Percentiles rank a stretch among this genome's conserved stretches.
Evolutionary conservation across 2,329 filamentous ascomycete genomes (phyloP).

Genomic region (Aspergillus oerlinghausenensis): DNA sequence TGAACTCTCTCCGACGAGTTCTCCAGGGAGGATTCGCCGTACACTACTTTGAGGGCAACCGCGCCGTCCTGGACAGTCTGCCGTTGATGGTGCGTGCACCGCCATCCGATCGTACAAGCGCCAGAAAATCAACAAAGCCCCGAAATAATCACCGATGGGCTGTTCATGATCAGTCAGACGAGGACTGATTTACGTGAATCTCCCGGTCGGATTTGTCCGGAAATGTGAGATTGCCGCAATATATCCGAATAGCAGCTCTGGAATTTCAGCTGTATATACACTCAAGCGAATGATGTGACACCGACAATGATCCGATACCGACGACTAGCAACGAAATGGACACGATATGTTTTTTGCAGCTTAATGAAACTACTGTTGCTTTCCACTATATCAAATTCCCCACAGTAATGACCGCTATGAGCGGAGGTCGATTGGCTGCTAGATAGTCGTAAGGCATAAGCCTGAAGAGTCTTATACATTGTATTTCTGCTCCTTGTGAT

Average conservation of each 20-base stretch:
- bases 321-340: not conserved
- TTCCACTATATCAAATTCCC: not conserved
- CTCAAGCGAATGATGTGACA: not conserved
- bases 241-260: not conserved
- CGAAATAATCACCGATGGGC: conserved; percentile 27
- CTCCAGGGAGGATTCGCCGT: conserved; percentile 59
- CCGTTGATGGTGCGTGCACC: conserved; percentile 42
- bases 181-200: conserved; percentile 11
- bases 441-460: not conserved
- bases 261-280: not conserved
- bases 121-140: conserved; percentile 25
- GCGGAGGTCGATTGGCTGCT: not conserved
- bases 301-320: not conserved
- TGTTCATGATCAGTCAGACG: conserved; percentile 24
- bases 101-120: conserved; percentile 21
- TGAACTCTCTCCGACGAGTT: conserved; percentile 58
- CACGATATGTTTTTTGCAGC: not conserved
- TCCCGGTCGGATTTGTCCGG: not conserved
- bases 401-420: not conserved
- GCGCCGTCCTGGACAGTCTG: conserved; percentile 56
- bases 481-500: too few relatives aligned
- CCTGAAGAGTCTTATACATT: too few relatives aligned
- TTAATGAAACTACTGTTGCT: not conserved
- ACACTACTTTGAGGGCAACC: conserved; percentile 59
- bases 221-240: not conserved